Evolutionary conservation across 1,284 basidiomycete species (phyloP), one percentile per base, ranked within the genome.

Genomic region (Ganoderma meredithae): DNA sequence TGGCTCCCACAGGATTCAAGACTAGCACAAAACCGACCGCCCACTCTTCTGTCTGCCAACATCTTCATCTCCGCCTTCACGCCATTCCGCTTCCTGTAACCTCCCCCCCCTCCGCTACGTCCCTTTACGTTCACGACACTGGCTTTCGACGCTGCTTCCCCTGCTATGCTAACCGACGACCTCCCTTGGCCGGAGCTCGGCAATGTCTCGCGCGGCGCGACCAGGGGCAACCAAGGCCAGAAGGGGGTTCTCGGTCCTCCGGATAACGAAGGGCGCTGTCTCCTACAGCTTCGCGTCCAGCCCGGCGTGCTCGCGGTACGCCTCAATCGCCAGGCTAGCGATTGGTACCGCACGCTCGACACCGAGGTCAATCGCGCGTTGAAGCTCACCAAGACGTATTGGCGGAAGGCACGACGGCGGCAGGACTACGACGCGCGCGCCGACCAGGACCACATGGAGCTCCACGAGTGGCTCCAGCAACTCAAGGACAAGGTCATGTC

Each of bases 401-500:
- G 91, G 91, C 84, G 91, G 71, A 93, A 93, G 77, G 85, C 85
- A 13, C 83, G 91, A 65, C 84, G 92, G 78, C 86, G 91, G 69
- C 91, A 93, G 79, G 92, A 93, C 79, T 93, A 93, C 81, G 91
- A 93, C 75, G 86, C 90, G 62, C 87, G 90, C 63, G 92, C 91
- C 1, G 91, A 93, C 82, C 92, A 93, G 78, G 92, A 93, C 76
- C 91, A 93, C 74, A 93, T 93, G 92, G 91, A 93, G 76, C 80
- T 93, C 31, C 92, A 93, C 74, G 91, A 93, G 77, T 93, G 91
- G 91, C 81, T 93, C 1, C 91, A 93, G 76, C 91, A 93, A 78
- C 83, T 93, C 72, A 93, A 93, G 78, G 91, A 93, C 80, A 93
- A 93, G 79, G 92, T 90, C 63, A 93, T 93, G 92, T 91, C 90